Conservation (phyloP, 306 rosid genomes). For the Pyrus betulifolia region DNA sequence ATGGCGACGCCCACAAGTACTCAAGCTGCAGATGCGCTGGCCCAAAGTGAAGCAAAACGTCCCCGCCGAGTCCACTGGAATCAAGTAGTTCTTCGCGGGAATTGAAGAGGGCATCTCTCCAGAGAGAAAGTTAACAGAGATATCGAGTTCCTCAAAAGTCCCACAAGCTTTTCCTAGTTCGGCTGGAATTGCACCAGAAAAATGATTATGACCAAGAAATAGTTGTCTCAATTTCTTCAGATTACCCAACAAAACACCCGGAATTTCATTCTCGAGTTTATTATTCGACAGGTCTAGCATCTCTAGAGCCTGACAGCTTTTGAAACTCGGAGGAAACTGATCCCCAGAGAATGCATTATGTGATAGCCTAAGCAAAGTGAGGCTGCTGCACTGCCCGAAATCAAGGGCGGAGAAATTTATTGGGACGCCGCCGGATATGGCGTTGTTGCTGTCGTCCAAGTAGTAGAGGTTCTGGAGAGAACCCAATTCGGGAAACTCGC, state of each 20-base stretch:
- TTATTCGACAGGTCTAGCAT: conserved; percentile 53
- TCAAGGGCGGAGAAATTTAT: conserved; percentile 35
- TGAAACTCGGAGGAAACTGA: conserved; percentile 35
- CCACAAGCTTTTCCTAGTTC: conserved; percentile 41
- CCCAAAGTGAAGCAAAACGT: too few relatives aligned
- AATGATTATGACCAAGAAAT: conserved; percentile 33
- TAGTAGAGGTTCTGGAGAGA: conserved; percentile 36
- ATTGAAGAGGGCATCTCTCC: conserved; percentile 57
- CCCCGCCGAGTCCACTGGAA: too few relatives aligned
- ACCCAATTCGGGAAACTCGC: conserved; percentile 38
- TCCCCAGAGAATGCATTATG: conserved; percentile 28
- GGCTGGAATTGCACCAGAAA: conserved; percentile 44
- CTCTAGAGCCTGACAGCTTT: conserved; percentile 33
- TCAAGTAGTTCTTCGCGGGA: too few relatives aligned
- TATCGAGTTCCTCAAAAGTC: conserved; percentile 44
- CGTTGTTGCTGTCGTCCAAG: conserved; percentile 52
- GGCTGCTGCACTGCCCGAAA: conserved; percentile 36
- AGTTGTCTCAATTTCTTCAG: conserved; percentile 42
- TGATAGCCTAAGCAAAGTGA: conserved; percentile 33
- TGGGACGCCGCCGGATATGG: conserved; percentile 40
- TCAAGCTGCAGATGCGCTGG: too few relatives aligned
- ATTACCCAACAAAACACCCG: conserved; percentile 29
- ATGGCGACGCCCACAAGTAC: too few relatives aligned
- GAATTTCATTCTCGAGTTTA: conserved; percentile 32
- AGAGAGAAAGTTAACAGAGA: conserved; percentile 40